Base-by-base conservation (phyloP, 495 filamentous ascomycete species). In the Hypoxylon intermedium region DNA sequence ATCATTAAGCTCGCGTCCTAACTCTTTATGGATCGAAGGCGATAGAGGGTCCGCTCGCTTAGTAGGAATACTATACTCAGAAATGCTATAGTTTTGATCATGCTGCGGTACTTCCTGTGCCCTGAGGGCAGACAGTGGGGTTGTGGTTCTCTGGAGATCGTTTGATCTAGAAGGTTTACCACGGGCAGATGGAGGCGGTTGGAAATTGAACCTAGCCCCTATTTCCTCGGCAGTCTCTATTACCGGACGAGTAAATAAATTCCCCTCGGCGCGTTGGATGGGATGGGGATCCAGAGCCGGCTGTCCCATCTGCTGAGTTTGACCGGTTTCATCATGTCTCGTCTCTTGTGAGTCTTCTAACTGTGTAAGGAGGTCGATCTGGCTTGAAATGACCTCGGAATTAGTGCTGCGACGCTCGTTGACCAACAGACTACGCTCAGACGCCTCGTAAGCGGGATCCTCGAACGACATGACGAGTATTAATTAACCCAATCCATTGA, bases 181-280 rank as follows among this genome's bases (percentile, higher is more conserved):
- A 15, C 36, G 56, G 38, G 38, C 12, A 44, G 44, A 31, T 20
- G 54, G 55, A 16, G 52, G 38, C 20, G 20, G 53, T 28, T 60
- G 56, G 9, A 47, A 65, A 44, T 57, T 56, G 36, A 65, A 60
- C 6, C 26, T 33, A 33, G 56, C 56, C 15, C 24, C 56, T 34
- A 65, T 60, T 15, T 65, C 62, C 13, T 65, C 56, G 1, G 62
- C 20, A 5, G 62, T 65, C 18, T 65, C 56, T 15, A 65, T 47
- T 23, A 13, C 34, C 13, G 62, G 62, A 15, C 51, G 56, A n/a
- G 46, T 38, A 20, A 65, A 60, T 26, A 26, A 51, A 5, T n/a
- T 38, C 5, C 21, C 26, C 2, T 26, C 42, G 15, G 16, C n/a
- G 6, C 26, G n/a, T 36, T 30, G 31, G 9, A 31, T 43, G 2